These are phyloP conservation scores for Deinandra increscens DNA, from an alignment of 129 eudicot genomes.

Conservation along the genomic window DNA sequence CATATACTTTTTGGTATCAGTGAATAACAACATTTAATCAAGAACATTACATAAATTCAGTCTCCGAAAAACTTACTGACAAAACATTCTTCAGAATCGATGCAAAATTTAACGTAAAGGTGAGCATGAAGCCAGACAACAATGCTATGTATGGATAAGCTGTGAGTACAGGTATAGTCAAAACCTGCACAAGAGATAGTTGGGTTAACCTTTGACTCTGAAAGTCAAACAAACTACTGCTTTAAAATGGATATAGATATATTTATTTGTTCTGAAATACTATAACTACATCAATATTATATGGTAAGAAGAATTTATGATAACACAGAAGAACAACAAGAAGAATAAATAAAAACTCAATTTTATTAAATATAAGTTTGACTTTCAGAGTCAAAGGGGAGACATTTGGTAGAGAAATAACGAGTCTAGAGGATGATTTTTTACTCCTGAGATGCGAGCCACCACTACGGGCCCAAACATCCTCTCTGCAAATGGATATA, in stretches of 20 bases:
- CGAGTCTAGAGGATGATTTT: neutral
- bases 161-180: slow-evolving; percentile 62
- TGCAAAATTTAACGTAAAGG: slow-evolving; percentile 52
- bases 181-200: slow-evolving; percentile 41
- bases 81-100: slow-evolving; percentile 69
- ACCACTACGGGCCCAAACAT: slow-evolving; percentile 51
- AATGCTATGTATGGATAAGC: slow-evolving; percentile 76
- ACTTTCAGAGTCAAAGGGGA: slow-evolving; percentile 15
- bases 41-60: too few species aligned
- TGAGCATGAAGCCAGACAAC: slow-evolving; percentile 69
- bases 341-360: neutral
- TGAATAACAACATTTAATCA: too few species aligned
- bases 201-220: slow-evolving; percentile 7
- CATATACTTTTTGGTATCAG: too few species aligned
- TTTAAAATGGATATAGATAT: neutral
- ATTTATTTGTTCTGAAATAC: neutral
- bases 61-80: slow-evolving; percentile 79
- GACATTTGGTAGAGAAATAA: neutral
- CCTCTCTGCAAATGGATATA: slow-evolving; percentile 63
- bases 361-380: neutral
- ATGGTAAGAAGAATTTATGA: too few species aligned
- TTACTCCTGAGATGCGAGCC: slow-evolving; percentile 72
- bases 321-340: too few species aligned
- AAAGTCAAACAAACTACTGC: slow-evolving; percentile 1
- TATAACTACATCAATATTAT: neutral